Evolutionary conservation across 2,329 filamentous ascomycete genomes (phyloP).

Genomic region (Ilyonectria robusta): DNA sequence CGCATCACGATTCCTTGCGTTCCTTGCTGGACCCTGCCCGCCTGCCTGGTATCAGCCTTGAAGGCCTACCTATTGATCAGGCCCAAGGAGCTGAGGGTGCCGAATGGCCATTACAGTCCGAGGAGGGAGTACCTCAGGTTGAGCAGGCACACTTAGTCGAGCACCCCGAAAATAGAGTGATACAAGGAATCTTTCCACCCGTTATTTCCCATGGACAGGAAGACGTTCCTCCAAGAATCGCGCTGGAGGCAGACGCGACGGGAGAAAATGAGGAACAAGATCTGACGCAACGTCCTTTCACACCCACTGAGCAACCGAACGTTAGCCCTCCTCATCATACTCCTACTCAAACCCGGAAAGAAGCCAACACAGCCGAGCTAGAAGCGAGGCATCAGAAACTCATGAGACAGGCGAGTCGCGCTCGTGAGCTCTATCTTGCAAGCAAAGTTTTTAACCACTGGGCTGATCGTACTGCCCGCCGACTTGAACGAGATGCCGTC

Average conservation of each 20-base stretch:
- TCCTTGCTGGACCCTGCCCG: conserved; percentile 19
- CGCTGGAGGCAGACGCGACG: not conserved
- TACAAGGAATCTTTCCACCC: not conserved
- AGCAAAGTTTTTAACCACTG: conserved; percentile 65
- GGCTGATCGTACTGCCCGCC: conserved; percentile 75
- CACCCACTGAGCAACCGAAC: not conserved
- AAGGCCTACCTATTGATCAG: not conserved
- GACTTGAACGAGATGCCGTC: conserved; percentile 75
- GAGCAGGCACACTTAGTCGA: not conserved
- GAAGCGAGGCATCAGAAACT: conserved; percentile 41
- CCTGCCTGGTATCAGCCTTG: not conserved
- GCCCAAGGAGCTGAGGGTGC: not conserved
- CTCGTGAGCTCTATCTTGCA: conserved; percentile 74
- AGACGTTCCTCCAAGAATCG: not conserved
- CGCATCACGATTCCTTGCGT: conserved; percentile 19
- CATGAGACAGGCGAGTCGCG: conserved; percentile 70
- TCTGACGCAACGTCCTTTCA: not conserved
- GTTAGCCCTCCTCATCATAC: not conserved
- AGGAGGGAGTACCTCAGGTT: not conserved
- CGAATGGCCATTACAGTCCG: not conserved
- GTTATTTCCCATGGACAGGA: not conserved
- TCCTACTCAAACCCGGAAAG: conserved; percentile 5
- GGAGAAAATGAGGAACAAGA: not conserved
- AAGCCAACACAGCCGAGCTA: conserved; percentile 21
- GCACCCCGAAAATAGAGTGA: not conserved